Evolutionary conservation across 768 basidiomycete species (phyloP).

Genomic region (Suillus clintonianus): DNA sequence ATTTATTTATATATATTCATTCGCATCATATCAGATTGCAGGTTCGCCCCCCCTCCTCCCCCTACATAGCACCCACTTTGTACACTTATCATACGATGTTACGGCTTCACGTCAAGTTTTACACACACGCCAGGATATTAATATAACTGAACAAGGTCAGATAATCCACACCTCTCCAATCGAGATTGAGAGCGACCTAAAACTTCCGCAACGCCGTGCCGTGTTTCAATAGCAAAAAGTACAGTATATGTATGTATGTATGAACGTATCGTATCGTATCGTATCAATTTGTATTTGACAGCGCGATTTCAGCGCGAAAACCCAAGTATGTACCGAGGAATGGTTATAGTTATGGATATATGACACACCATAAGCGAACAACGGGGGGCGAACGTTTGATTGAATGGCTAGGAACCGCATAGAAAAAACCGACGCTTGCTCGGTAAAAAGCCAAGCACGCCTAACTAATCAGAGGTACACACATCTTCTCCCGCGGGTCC

Average conservation of each 20-base stretch:
- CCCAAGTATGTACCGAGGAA: background rate
- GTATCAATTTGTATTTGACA: background rate
- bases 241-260: background rate
- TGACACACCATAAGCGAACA: background rate
- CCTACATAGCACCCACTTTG: too few species aligned
- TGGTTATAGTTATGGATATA: background rate
- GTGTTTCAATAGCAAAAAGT: background rate
- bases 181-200: background rate
- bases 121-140: background rate
- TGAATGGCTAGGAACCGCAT: background rate
- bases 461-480: background rate
- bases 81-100: background rate
- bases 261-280: background rate
- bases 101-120: background rate
- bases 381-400: background rate
- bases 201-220: background rate
- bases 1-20: background rate
- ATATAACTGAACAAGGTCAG: slow-evolving; percentile 4
- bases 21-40: background rate
- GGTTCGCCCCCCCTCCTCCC: too few species aligned
- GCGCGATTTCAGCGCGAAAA: background rate
- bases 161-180: background rate
- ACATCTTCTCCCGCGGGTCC: slow-evolving; percentile 1
- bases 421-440: background rate
- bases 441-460: background rate